Conservation (phyloP, 805 yeast species). For the Saccharomycopsis fermentans region DNA sequence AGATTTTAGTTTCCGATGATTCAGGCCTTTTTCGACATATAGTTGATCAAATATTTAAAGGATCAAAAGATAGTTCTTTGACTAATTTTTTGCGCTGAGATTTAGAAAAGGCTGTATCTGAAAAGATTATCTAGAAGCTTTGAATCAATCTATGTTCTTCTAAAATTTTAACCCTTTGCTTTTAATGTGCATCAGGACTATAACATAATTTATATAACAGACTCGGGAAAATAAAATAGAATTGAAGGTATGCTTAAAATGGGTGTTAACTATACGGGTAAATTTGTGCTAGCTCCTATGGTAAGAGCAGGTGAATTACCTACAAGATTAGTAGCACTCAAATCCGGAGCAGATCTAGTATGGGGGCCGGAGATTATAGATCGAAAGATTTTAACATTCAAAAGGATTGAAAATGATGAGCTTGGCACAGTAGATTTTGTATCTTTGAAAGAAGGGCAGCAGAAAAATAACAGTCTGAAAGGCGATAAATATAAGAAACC, state of each 20-base stretch:
- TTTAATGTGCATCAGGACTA: too few relatives aligned
- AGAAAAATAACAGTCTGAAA: conserved; percentile 3
- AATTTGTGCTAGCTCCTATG: conserved; percentile 90
- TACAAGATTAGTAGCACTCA: conserved; percentile 66
- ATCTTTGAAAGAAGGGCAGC: conserved; percentile 23
- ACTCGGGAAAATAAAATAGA: neutral
- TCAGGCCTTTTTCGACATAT: too few relatives aligned
- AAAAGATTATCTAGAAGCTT: too few relatives aligned
- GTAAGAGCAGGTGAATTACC: conserved; percentile 94
- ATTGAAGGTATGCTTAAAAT: conserved; percentile 2
- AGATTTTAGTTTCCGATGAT: neutral
- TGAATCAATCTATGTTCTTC: too few relatives aligned
- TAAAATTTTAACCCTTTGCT: neutral
- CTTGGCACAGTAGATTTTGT: conserved; percentile 55
- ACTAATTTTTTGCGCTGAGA: too few relatives aligned
- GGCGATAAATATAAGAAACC: conserved; percentile 26
- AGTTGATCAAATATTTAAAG: too few relatives aligned
- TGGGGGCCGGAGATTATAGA: conserved; percentile 95
- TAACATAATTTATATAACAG: neutral
- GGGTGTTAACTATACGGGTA: conserved; percentile 59
- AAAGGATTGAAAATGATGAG: conserved; percentile 46
- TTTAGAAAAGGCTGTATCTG: too few relatives aligned
- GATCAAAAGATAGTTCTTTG: too few relatives aligned
- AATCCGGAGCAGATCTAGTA: conserved; percentile 85
- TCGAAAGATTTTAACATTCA: conserved; percentile 65